Conservation (phyloP, 306 rosid genomes). For the Rosa persica region DNA sequence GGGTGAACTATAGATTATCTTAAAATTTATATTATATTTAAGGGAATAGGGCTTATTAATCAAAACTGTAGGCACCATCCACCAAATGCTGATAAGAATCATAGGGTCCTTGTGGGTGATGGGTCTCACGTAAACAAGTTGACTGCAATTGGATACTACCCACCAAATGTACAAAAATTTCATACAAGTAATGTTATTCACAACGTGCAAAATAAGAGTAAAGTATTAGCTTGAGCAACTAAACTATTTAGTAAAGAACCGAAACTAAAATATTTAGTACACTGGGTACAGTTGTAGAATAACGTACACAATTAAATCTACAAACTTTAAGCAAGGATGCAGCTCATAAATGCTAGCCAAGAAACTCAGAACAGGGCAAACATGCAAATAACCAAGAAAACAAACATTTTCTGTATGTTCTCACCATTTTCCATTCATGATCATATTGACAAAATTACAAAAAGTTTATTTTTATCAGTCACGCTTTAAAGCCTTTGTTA, state of each 20-base stretch:
- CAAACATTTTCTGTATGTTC: slow-evolving; percentile 1
- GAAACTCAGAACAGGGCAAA: background rate
- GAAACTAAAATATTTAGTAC: background rate
- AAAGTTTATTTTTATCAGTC: slow-evolving; percentile 41
- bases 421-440: slow-evolving; percentile 16
- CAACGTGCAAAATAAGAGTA: background rate
- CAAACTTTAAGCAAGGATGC: background rate
- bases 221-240: background rate
- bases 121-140: no score
- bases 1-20: no score
- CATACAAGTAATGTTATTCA: background rate
- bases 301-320: background rate
- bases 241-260: background rate
- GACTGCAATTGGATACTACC: no score
- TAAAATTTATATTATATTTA: no score
- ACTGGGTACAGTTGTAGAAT: background rate
- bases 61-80: no score
- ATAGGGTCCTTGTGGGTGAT: no score
- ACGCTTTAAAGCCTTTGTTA: slow-evolving; percentile 66
- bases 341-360: background rate
- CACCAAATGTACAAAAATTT: no score
- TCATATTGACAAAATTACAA: background rate
- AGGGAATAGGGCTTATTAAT: no score
- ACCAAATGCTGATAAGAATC: no score
- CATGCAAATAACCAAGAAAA: background rate